Base-by-base conservation (phyloP, 1,284 basidiomycete species). In the Malassezia obtusa region DNA sequence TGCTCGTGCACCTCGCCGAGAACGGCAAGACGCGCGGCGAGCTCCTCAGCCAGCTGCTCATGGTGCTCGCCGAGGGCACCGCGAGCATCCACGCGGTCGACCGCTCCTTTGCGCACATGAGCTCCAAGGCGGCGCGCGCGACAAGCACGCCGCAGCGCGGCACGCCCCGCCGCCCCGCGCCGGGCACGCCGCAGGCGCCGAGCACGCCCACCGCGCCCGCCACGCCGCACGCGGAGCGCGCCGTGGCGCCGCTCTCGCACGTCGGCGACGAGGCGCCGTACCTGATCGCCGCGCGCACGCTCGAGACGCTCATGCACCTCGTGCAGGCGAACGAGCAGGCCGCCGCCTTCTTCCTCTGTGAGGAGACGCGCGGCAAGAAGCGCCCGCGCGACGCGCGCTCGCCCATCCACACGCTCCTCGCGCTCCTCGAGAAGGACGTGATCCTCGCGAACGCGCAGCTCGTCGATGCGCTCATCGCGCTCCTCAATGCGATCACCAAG, bases 1-100 rank as follows among this genome's bases (percentile, higher is more conserved):
- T 96, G 2, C 82, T 99, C 25, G 84, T 88, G 60, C 92, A 98
- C 72, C 79, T 99, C 4, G 96, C 90, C 75, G 90, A 98, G 77
- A 98, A 99, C 73, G 79, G 83, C 2, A 89, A 86, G 72, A 92
- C 91, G 1, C 82, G 92, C 19, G 83, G 82, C 3, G 94, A 99
- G 65, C 79, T 98, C 25, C 86, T 98, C 77, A 91, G 89, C 69
- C 80, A 95, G 25, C 80, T 99, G 17, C 79, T 99, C 11, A 85
- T 83, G 59, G 89, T 98, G 57, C 78, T 98, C 4, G 89, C 95
- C 74, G 94, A 95, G 65, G 92, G 92, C 15, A 87, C 89, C 1
- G 88, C 86, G 12, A 94, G 96, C 73, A 80, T 92, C 10, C 83
- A 85, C 4, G 83, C 87, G 0, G 89, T 96, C 17, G 94, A 98